These are phyloP conservation scores for Rehmannia glutinosa DNA, from an alignment of 257 asterid species.

Conservation along the genomic window DNA sequence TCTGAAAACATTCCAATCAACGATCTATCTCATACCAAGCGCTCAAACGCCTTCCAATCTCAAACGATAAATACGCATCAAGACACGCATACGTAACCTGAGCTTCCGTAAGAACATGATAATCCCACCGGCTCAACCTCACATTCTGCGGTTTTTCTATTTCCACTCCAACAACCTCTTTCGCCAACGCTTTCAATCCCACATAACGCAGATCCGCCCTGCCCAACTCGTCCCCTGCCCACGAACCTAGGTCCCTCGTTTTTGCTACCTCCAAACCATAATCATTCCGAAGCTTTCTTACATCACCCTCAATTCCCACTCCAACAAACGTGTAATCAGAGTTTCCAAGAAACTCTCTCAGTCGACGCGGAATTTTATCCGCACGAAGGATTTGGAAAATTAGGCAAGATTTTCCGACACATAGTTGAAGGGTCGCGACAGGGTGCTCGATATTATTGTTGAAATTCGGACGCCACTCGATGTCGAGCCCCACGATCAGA, in stretches of 20 bases:
- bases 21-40: too few species aligned
- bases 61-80: too few species aligned
- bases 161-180: constrained; percentile 6
- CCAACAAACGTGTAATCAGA: background rate
- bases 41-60: too few species aligned
- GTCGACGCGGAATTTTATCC: background rate
- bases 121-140: too few species aligned
- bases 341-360: background rate
- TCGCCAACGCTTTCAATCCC: constrained; percentile 12
- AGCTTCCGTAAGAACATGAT: too few species aligned
- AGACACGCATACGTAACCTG: too few species aligned
- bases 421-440: background rate
- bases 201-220: background rate
- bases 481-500: too few species aligned
- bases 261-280: background rate
- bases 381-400: background rate
- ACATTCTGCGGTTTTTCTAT: too few species aligned
- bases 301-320: background rate
- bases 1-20: too few species aligned
- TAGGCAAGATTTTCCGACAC: background rate
- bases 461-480: too few species aligned
- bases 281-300: background rate
- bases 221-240: background rate
- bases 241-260: constrained; percentile 12
- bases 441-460: too few species aligned